A percentile compares a stretch with the other conserved stretches of the same genome.
These are phyloP conservation scores for Nissolia schottii DNA, from an alignment of 306 rosid genomes.

Conservation along the genomic window DNA sequence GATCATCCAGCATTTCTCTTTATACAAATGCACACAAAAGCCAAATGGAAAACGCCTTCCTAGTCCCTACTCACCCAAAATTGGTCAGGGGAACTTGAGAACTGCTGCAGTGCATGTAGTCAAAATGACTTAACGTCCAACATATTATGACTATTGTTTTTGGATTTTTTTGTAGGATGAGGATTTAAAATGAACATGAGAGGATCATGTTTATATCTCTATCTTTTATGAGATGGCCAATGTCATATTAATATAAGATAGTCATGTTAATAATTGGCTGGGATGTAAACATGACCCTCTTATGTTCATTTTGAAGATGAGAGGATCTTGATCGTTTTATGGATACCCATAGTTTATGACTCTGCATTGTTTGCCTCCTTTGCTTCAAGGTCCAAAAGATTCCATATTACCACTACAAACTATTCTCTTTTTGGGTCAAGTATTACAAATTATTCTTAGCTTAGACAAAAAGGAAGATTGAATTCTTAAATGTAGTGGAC, in stretches of 20 bases:
- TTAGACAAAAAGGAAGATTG: too few species aligned
- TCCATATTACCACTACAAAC: neutral
- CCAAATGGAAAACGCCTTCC: neutral
- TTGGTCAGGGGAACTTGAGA: neutral
- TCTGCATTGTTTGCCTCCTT: neutral
- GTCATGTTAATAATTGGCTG: too few species aligned
- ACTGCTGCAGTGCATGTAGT: neutral
- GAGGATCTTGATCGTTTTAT: too few species aligned
- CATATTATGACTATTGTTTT: neutral
- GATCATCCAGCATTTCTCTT: neutral
- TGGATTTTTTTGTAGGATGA: too few species aligned
- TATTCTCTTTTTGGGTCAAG: too few species aligned
- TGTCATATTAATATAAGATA: too few species aligned
- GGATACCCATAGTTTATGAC: neutral
- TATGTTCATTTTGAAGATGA: too few species aligned
- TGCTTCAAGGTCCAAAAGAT: neutral
- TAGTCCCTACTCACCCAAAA: neutral
- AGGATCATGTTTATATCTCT: too few species aligned
- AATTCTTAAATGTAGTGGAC: too few species aligned
- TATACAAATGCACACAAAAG: neutral
- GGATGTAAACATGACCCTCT: too few species aligned
- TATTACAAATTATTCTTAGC: neutral
- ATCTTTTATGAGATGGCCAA: too few species aligned
- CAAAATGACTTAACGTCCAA: neutral
- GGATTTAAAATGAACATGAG: too few species aligned